Evolutionary conservation across 257 asterid genomes (phyloP).

Genomic region (Solanum chiquidenum): DNA sequence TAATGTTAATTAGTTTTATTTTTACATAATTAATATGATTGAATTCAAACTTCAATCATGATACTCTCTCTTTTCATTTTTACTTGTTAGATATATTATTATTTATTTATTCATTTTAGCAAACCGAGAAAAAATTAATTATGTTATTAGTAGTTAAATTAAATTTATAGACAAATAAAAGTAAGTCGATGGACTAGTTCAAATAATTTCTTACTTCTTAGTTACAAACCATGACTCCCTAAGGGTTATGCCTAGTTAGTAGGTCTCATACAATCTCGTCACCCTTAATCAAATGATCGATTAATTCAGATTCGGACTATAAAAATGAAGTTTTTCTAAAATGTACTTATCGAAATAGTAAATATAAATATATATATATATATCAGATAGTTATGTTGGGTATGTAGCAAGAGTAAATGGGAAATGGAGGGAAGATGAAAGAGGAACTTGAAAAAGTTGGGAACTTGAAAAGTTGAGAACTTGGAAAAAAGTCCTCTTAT

Average conservation of each 20-base stretch:
- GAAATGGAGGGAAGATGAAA: no score
- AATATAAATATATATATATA: not conserved
- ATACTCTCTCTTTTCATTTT: not conserved
- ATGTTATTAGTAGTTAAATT: not conserved
- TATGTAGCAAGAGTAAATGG: no score
- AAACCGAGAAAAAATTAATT: not conserved
- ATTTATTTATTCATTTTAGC: not conserved
- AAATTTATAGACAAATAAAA: not conserved
- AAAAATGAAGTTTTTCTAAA: not conserved
- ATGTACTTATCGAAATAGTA: not conserved
- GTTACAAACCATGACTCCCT: not conserved
- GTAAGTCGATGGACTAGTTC: not conserved
- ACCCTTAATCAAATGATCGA: not conserved
- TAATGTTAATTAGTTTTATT: not conserved
- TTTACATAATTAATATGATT: not conserved
- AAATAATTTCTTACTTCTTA: not conserved
- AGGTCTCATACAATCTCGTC: slow-evolving; percentile 5
- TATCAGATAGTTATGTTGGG: no score
- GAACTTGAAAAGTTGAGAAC: no score
- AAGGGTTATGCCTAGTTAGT: not conserved
- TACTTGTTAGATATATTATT: not conserved
- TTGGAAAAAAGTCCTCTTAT: no score
- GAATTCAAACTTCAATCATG: not conserved
- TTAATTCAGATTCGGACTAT: not conserved
- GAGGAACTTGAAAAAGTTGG: no score